These are phyloP conservation scores for Geotrichum candidum DNA, from an alignment of 1,139 yeast genomes.

Conservation along the genomic window DNA sequence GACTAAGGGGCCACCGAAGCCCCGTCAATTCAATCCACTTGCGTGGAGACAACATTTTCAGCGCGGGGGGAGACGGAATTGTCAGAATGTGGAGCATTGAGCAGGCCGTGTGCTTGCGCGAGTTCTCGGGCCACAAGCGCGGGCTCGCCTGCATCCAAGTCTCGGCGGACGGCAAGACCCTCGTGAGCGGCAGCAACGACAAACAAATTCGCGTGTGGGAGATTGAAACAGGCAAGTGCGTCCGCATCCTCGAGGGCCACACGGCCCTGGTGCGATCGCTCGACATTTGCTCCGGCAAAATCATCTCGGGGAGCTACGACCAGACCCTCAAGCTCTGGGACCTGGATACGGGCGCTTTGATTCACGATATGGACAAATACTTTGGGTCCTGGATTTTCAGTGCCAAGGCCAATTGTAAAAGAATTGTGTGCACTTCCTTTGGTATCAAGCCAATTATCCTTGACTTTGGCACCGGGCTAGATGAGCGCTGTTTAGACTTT, in stretches of 20 bases:
- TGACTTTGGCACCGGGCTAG: conserved; percentile 32
- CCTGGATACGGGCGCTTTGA: conserved; percentile 26
- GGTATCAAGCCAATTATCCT: conserved; percentile 33
- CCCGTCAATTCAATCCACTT: conserved; percentile 36
- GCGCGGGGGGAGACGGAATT: conserved; percentile 36
- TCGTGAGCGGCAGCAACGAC: conserved; percentile 37
- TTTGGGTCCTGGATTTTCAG: conserved; percentile 37
- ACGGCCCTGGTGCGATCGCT: conserved; percentile 32
- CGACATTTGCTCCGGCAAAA: conserved; percentile 26
- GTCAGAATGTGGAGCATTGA: conserved; percentile 32
- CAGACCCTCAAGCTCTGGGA: conserved; percentile 37
- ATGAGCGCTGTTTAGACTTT: conserved; percentile 23
- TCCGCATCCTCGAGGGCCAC: conserved; percentile 31
- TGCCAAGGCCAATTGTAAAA: conserved; percentile 30
- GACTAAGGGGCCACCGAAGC: conserved; percentile 32
- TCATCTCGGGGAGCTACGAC: conserved; percentile 38
- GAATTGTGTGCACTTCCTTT: conserved; percentile 34
- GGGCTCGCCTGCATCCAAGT: conserved; percentile 37
- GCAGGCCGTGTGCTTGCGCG: conserved; percentile 25
- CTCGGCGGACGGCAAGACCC: conserved; percentile 23
- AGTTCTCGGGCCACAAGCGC: conserved; percentile 33
- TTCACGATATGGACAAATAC: conserved; percentile 29
- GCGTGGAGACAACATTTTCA: conserved; percentile 28
- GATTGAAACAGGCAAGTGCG: conserved; percentile 27
- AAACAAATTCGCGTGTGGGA: conserved; percentile 35